Base-by-base conservation (phyloP, 352 stramenopile genomes). In the Globisporangium sylvaticum region DNA sequence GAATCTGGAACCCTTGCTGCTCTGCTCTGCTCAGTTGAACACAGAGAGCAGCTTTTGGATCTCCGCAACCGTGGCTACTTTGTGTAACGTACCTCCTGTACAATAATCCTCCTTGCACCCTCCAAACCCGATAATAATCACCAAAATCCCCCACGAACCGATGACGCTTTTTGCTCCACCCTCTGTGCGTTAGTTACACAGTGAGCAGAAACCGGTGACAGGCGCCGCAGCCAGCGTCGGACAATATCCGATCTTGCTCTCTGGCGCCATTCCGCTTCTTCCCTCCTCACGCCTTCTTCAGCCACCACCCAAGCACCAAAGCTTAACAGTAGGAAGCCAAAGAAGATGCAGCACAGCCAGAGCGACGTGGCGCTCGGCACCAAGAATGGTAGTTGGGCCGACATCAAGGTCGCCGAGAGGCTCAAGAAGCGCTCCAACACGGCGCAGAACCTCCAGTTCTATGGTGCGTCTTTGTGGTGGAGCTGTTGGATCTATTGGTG, bases 351-450 rank as follows among this genome's bases (percentile, higher is more conserved):
- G 74, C 83, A 89, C 67, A 89, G 81, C 57, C 81, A 87, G 70
- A 90, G 81, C 60, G 83, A 89, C 56, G 78, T 90, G 29, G 77
- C 81, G 65, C 71, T 91, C 32, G 81, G 83, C 65, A 87, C 74
- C 34, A 63, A 78, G 29, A 84, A 83, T 65, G 81, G 83, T 60
- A 83, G 74, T 46, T 90, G 81, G 81, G 78, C 83, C 53, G 79
- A 90, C 65, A 69, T 91, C 58, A 90, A 91, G 68, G 58, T 79
- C 62, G 79, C 81, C 10, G 83, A 91, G 58, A 79, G 83, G 18
- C 78, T 91, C 61, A 88, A 87, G 68, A 90, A 90, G 76, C 83
- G 83, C 70, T 88, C 81, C 63, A 91, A 90, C 65, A 91, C 83
- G 65, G 81, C 81, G 60, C 83, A 91, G 67, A 91, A 91, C 62